Percentiles rank a stretch among this genome's conserved stretches.
Evolutionary conservation across 768 basidiomycete species (phyloP).

Genomic region (Phlebiopsis gigantea): DNA sequence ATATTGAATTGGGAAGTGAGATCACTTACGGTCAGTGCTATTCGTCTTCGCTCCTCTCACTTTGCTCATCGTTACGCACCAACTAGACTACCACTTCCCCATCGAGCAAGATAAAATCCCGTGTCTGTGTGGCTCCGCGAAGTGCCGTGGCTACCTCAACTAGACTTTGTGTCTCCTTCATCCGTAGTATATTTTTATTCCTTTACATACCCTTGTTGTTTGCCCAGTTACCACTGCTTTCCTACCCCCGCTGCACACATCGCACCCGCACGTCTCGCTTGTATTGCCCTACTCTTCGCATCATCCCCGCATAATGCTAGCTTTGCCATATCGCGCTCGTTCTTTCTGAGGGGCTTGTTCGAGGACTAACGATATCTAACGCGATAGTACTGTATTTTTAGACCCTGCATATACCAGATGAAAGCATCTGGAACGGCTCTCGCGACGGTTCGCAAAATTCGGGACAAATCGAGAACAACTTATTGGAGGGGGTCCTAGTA

Average conservation of each 20-base stretch:
- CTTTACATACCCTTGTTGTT: slow-evolving; percentile 3
- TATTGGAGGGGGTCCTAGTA: too few species aligned
- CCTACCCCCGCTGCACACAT: not conserved
- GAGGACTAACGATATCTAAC: not conserved
- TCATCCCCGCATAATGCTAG: not conserved
- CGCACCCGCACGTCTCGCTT: not conserved
- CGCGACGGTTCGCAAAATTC: too few species aligned
- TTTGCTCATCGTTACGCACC: not conserved
- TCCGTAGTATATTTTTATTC: slow-evolving; percentile 9
- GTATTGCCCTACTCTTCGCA: slow-evolving; percentile 1
- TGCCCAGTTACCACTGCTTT: slow-evolving; percentile 1
- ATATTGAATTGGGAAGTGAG: slow-evolving; percentile 94
- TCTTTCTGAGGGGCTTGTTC: not conserved
- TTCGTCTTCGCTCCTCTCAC: not conserved
- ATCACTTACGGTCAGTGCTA: slow-evolving; percentile 87
- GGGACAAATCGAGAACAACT: too few species aligned
- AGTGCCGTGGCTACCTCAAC: slow-evolving; percentile 95
- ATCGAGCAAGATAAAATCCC: slow-evolving; percentile 98
- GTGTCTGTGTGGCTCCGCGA: slow-evolving; percentile 83
- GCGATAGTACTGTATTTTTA: not conserved
- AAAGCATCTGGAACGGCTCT: too few species aligned
- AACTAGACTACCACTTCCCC: slow-evolving; percentile 95
- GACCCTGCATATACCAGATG: not conserved
- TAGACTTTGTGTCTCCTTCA: slow-evolving; percentile 41
- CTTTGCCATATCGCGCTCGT: not conserved